These are phyloP conservation scores for Xylaria sp. DNA, from an alignment of 2,329 filamentous ascomycete species.

Conservation along the genomic window DNA sequence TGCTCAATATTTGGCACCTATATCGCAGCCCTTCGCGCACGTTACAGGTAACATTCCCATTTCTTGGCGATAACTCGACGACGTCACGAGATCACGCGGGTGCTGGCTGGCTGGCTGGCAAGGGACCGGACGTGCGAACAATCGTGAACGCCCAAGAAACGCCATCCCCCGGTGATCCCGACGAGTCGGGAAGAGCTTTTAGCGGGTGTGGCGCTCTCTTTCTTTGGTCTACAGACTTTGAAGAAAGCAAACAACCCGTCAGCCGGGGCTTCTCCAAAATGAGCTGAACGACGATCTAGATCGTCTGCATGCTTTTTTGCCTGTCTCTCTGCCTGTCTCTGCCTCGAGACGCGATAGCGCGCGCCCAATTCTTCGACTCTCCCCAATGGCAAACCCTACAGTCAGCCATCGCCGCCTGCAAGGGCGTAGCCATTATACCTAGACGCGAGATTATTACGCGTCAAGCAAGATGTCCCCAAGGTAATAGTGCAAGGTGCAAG, in stretches of 20 bases:
- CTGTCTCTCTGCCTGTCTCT: constrained; percentile 6
- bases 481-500: background rate
- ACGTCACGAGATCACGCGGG: constrained; percentile 13
- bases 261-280: background rate
- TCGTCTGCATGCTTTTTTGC: background rate
- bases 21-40: constrained; percentile 2
- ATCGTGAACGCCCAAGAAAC: no score
- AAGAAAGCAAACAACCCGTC: background rate
- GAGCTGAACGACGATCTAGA: background rate
- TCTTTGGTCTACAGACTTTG: no score
- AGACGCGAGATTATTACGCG: background rate
- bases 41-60: constrained; percentile 15
- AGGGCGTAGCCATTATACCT: background rate
- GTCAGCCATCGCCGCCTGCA: constrained; percentile 23
- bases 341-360: background rate
- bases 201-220: constrained; percentile 21
- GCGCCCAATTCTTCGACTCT: background rate
- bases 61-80: constrained; percentile 15
- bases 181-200: constrained; percentile 8
- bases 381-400: background rate
- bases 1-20: constrained; percentile 1
- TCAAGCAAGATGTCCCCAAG: constrained; percentile 14
- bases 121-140: background rate
- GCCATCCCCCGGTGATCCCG: constrained; percentile 22
- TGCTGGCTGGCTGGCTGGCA: constrained; percentile 9